Base-by-base conservation (phyloP, 164 flowering plant genomes). In the Buxus sempervirens region DNA sequence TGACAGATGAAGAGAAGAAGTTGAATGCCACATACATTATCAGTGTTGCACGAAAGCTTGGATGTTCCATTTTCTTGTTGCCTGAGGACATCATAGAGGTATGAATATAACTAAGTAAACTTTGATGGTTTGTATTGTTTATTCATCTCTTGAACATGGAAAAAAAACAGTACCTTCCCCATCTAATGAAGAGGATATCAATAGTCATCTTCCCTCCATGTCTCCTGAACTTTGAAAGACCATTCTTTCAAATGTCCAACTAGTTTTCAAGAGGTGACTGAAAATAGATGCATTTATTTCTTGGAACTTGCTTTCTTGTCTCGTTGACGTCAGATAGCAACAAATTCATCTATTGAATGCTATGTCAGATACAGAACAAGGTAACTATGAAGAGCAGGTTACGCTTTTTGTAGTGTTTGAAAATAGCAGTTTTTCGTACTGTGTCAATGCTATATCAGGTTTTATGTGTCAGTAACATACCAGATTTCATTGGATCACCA, bases 11-110 rank as follows among this genome's bases (percentile, higher is more conserved):
- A 2, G 94, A 93, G 49, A 91, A 88, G 88, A 91, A 81, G 76
- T 74, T 91, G 76, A 93, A 93, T 82, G 94, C 98, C 22, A 93
- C 93, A 62, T 93, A 93, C 71, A 89, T 87, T 63, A 89, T 93
- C 77, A 93, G 94, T 75, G 97, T 93, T 69, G 97, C 98, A 25
- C 70, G 98, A 69, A 93, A 93, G 82, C 96, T 93, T 74, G 98
- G 97, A 18, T 93, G 98, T 70, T 91, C 97, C 9, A 84, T 90
- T 59, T 93, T 91, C 84, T 82, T 91, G 86, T 82, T 93, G 79
- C 97, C 98, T 4, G 98, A 93, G 73, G 98, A 93, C 76, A 89
- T 93, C 76, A 90, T 93, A 78, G 96, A 93, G 94, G 97, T 93
- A 81, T 56, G 70, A 23, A 58, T 66, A 24, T 45, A 9, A 23